Conservation (phyloP, 2,329 filamentous ascomycete species). For the Cryphonectria parasitica region DNA sequence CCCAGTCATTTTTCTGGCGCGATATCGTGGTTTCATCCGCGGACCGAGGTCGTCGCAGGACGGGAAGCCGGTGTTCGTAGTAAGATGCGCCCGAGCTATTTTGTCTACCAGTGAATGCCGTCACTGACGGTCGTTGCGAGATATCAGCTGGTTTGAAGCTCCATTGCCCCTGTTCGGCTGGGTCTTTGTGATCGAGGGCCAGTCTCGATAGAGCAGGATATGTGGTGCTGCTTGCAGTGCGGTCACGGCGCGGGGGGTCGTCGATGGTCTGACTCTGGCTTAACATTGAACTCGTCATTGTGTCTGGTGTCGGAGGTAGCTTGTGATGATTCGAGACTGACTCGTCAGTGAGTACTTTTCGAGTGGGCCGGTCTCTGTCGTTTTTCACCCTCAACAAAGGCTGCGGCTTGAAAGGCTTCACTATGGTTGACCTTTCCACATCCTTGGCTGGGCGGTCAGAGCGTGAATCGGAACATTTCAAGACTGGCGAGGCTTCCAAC, state of each 20-base stretch:
- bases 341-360: slow-evolving; percentile 55
- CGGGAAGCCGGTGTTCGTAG: slow-evolving; percentile 37
- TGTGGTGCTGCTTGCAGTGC: slow-evolving; percentile 38
- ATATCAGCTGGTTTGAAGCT: slow-evolving; percentile 14
- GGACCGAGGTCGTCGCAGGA: slow-evolving; percentile 50
- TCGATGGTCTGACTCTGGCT: slow-evolving; percentile 54
- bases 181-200: slow-evolving; percentile 10
- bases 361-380: slow-evolving; percentile 51
- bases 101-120: slow-evolving; percentile 39
- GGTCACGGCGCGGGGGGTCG: slow-evolving; percentile 48
- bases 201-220: slow-evolving; percentile 29
- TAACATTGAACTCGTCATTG: slow-evolving; percentile 60
- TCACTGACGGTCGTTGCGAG: slow-evolving; percentile 39
- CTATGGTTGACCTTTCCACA: slow-evolving; percentile 8
- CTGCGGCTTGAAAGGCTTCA: slow-evolving; percentile 17
- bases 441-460: slow-evolving; percentile 28
- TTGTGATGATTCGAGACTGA: slow-evolving; percentile 45
- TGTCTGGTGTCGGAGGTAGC: slow-evolving; percentile 63
- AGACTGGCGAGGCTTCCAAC: slow-evolving; percentile 37
- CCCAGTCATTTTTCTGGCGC: slow-evolving; percentile 47
- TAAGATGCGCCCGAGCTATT: slow-evolving; percentile 34
- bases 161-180: slow-evolving; percentile 22
- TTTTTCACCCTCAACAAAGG: slow-evolving; percentile 31
- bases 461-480: slow-evolving; percentile 31
- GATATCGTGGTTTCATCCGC: slow-evolving; percentile 51